Base-by-base conservation (phyloP, 352 stramenopile genomes). In the Elongisporangium anandrum region DNA sequence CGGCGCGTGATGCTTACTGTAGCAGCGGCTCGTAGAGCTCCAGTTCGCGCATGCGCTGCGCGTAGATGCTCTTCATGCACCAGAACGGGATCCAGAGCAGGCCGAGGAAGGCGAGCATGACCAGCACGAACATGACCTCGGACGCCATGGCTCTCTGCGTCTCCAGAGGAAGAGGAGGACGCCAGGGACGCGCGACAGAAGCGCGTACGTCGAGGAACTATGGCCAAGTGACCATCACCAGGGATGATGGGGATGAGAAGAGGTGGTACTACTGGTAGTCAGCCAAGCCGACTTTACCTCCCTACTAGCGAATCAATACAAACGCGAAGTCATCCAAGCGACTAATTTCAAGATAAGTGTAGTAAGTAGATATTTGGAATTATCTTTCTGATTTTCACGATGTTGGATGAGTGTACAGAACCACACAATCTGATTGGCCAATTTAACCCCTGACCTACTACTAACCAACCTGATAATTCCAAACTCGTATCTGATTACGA, bases 381-480 rank as follows among this genome's bases (percentile, higher is more conserved):
- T 39, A 39, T 13, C 4, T 4, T 13, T 39, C 4, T 39, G 29
- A 45, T 45, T 45, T 34, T 3, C 24, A 34, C 24, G 7, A 34
- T 8, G 24, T 34, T 17, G 34, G 34, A 45, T 45, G 34, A 45
- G 34, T 45, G 34, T 45, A 45, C 34, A 12, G 17, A 12, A 17
- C 17, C 34, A 17, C 17, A 12, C 34, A 17, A 2, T 17, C 34
- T 45, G 34, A 45, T 45, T 45, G 34, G 34, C 34, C 17, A 12
- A 4, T 45, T 45, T 45, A 17, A 45, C 10, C 34, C 34, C 34
- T 94, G 73, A 55, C 78, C 87, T 24, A 96, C 65, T 63, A 87
- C 91, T 61, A 95, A 76, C 59, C 82, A 69, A 6, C 94, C 56
- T 57, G 52, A 52, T 60, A 38, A 55, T 50, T n/a, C 21, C 7